Percentiles rank a stretch among this genome's conserved stretches.
Evolutionary conservation across 2,329 filamentous ascomycete genomes (phyloP).

Genomic region (Ophiosphaerella narmari): DNA sequence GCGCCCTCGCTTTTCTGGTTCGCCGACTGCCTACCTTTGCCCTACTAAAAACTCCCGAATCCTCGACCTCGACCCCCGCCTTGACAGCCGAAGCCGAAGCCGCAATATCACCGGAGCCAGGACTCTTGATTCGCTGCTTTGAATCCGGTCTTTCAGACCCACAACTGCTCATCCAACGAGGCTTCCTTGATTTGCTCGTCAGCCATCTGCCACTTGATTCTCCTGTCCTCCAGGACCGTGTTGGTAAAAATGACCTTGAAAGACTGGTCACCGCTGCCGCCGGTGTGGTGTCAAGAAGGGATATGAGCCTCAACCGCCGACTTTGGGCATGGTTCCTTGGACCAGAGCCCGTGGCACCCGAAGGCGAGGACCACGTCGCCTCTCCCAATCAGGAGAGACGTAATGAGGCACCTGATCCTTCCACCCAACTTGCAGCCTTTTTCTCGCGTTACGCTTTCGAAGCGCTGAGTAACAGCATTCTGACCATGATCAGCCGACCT

Average conservation of each 20-base stretch:
- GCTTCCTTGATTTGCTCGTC: slow-evolving; percentile 90
- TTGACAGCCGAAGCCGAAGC: slow-evolving; percentile 62
- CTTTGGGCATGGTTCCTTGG: slow-evolving; percentile 97
- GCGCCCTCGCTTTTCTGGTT: slow-evolving; percentile 83
- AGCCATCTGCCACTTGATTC: slow-evolving; percentile 87
- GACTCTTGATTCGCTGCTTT: slow-evolving; percentile 87
- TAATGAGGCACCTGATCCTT: slow-evolving; percentile 48
- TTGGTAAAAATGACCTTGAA: slow-evolving; percentile 77
- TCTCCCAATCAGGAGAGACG: slow-evolving; percentile 56
- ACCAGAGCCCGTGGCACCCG: slow-evolving; percentile 62
- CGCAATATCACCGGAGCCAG: slow-evolving; percentile 88
- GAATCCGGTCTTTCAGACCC: slow-evolving; percentile 85
- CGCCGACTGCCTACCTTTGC: slow-evolving; percentile 77
- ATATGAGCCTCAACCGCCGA: slow-evolving; percentile 94
- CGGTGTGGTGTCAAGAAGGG: slow-evolving; percentile 84
- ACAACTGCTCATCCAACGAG: slow-evolving; percentile 88
- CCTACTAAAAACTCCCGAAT: slow-evolving; percentile 14
- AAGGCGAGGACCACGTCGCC: slow-evolving; percentile 26
- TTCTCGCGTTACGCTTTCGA: slow-evolving; percentile 81
- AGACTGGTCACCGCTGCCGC: slow-evolving; percentile 79
- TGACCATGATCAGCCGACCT: slow-evolving; percentile 72
- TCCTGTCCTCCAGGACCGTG: slow-evolving; percentile 73
- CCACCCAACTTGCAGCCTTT: slow-evolving; percentile 63
- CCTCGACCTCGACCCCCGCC: slow-evolving; percentile 15
- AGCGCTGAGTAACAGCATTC: slow-evolving; percentile 72